phyloP scores from a whole-genome alignment of 495 filamentous ascomycete species.

The Talaromyces thailandensis region DNA sequence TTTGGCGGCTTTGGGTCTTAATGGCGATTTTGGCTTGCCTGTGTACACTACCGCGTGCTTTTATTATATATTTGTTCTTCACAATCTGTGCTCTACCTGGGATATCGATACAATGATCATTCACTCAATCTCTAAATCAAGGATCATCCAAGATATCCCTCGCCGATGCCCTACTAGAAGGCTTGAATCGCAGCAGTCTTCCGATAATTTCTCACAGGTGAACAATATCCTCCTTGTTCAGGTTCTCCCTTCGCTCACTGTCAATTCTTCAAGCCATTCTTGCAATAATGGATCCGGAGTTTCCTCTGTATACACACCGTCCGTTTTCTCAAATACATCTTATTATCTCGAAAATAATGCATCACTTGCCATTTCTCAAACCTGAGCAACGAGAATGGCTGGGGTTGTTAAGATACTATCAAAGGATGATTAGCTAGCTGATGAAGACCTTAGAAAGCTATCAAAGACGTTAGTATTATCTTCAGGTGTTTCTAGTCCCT shows the following conservation, averaged over 20 bases:
- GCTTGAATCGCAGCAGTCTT: slow-evolving; percentile 24
- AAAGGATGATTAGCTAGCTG: slow-evolving; percentile 29
- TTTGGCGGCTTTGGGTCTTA: no score
- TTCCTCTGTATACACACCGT: slow-evolving; percentile 8
- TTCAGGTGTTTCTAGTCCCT: not conserved
- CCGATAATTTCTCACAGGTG: slow-evolving; percentile 21
- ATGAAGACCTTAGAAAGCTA: slow-evolving; percentile 32
- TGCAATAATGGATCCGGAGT: slow-evolving; percentile 17
- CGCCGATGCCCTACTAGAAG: slow-evolving; percentile 22
- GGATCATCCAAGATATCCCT: slow-evolving; percentile 23
- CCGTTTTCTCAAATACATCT: slow-evolving; percentile 10
- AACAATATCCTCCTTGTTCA: slow-evolving; percentile 20
- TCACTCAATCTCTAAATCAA: slow-evolving; percentile 20
- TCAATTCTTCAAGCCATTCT: slow-evolving; percentile 29
- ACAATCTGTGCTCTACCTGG: no score
- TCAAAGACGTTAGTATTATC: slow-evolving; percentile 10
- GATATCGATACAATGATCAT: no score
- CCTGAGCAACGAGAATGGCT: slow-evolving; percentile 21
- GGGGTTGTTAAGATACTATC: slow-evolving; percentile 24
- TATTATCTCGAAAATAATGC: slow-evolving; percentile 24
- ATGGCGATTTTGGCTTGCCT: no score
- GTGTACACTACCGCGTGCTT: no score
- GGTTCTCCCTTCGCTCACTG: slow-evolving; percentile 14
- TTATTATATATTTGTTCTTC: no score
- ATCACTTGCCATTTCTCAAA: slow-evolving; percentile 24